phyloP scores from a whole-genome alignment of 2,329 filamentous ascomycete species.

The Colletotrichum noveboracense region DNA sequence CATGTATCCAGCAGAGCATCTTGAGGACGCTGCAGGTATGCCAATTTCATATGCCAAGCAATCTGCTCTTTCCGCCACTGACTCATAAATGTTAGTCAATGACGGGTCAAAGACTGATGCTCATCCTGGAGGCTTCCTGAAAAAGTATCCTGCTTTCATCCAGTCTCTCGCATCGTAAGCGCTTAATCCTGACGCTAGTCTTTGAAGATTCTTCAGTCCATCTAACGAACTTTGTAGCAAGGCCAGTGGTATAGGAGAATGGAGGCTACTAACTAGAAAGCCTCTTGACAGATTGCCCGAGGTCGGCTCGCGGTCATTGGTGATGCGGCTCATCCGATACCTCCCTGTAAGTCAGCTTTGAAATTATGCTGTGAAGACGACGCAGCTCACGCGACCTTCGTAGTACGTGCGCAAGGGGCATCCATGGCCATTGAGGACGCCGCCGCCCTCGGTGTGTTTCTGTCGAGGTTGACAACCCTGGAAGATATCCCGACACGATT shows the following conservation, averaged over 20 bases:
- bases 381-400: background rate
- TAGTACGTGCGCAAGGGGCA: background rate
- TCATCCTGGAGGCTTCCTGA: background rate
- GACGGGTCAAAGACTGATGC: background rate
- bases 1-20: background rate
- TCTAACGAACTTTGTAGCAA: background rate
- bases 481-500: background rate
- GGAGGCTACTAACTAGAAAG: background rate
- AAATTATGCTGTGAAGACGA: background rate
- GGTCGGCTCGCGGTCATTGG: background rate
- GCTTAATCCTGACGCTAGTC: background rate
- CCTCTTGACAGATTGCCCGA: background rate
- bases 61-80: background rate
- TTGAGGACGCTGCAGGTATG: background rate
- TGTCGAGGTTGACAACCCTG: background rate
- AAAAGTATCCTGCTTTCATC: background rate
- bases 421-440: background rate
- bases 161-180: background rate
- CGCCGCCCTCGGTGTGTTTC: background rate
- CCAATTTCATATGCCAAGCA: background rate
- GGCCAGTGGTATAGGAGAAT: background rate
- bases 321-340: background rate
- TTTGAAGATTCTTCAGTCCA: background rate
- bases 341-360: background rate
- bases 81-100: background rate